Conservation (phyloP, 768 basidiomycete genomes). For the Kockovaella imperatae region DNA sequence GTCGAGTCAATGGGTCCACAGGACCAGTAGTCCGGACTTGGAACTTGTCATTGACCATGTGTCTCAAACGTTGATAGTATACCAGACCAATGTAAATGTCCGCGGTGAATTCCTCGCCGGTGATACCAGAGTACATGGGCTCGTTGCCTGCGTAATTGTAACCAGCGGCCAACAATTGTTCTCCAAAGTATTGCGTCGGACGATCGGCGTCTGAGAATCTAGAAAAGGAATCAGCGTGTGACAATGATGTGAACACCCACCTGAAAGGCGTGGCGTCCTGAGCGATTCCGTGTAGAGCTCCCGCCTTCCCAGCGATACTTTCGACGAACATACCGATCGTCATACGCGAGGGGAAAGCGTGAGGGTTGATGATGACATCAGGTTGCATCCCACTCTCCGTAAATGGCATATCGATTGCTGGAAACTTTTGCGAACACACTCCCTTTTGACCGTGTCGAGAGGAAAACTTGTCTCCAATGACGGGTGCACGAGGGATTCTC, state of each 20-base stretch:
- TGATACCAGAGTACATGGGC: constrained; percentile 99
- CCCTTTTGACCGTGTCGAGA: constrained; percentile 99
- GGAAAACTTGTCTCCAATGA: constrained; percentile 99
- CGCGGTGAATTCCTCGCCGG: constrained; percentile 94
- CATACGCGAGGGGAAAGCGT: constrained; percentile 99
- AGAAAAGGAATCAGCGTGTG: constrained; percentile 1
- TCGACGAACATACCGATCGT: constrained; percentile 99
- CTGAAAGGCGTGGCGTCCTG: constrained; percentile 99
- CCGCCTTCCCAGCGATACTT: constrained; percentile 98
- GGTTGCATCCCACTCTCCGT: constrained; percentile 98
- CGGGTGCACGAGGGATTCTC: constrained; percentile 85
- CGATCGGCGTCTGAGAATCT: constrained; percentile 95
- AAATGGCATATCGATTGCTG: constrained; percentile 96
- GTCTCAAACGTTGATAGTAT: constrained; percentile 95
- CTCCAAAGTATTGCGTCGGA: constrained; percentile 95
- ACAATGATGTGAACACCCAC: constrained; percentile 49
- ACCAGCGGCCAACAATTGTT: constrained; percentile 83
- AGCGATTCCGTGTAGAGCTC: constrained; percentile 94
- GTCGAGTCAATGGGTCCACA: constrained; percentile 87
- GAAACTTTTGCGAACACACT: constrained; percentile 99
- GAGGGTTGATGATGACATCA: constrained; percentile 98
- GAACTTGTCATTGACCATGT: constrained; percentile 99
- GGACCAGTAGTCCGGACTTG: constrained; percentile 98
- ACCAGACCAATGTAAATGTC: constrained; percentile 98
- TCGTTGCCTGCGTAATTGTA: constrained; percentile 99